Conservation (phyloP, 164 flowering plant genomes). For the Vitis rupestris region DNA sequence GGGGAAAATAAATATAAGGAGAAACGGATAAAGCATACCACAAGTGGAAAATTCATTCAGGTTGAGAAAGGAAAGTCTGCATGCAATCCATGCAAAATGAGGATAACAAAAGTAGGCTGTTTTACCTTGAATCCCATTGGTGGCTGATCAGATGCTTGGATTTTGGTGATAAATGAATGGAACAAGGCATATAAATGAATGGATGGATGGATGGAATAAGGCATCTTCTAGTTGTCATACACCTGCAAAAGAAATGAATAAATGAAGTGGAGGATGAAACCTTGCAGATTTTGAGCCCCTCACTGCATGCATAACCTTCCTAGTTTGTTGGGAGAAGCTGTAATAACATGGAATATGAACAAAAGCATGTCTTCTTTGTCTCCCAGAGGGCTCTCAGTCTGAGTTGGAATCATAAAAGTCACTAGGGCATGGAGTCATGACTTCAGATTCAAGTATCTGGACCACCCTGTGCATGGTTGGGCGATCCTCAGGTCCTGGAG, state of each 20-base stretch:
- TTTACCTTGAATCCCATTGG: not conserved
- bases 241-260: slow-evolving; percentile 22
- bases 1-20: not conserved
- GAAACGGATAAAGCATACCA: slow-evolving; percentile 7
- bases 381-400: slow-evolving; percentile 34
- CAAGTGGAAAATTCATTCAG: slow-evolving; percentile 4
- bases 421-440: slow-evolving; percentile 95
- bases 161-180: not conserved
- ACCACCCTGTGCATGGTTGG: slow-evolving; percentile 95
- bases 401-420: slow-evolving; percentile 92
- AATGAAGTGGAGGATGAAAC: slow-evolving; percentile 4
- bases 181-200: not conserved
- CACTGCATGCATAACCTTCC: slow-evolving; percentile 12
- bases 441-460: slow-evolving; percentile 86
- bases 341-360: slow-evolving; percentile 8
- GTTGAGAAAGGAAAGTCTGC: not conserved
- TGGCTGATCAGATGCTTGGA: not conserved
- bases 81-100: slow-evolving; percentile 6
- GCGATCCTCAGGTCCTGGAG: slow-evolving; percentile 82
- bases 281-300: slow-evolving; percentile 10
- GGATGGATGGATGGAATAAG: not conserved
- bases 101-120: not conserved
- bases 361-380: slow-evolving; percentile 11
- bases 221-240: slow-evolving; percentile 2
- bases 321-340: slow-evolving; percentile 10